Conservation (phyloP, 2,329 filamentous ascomycete genomes). For the Trichoderma sp. region DNA sequence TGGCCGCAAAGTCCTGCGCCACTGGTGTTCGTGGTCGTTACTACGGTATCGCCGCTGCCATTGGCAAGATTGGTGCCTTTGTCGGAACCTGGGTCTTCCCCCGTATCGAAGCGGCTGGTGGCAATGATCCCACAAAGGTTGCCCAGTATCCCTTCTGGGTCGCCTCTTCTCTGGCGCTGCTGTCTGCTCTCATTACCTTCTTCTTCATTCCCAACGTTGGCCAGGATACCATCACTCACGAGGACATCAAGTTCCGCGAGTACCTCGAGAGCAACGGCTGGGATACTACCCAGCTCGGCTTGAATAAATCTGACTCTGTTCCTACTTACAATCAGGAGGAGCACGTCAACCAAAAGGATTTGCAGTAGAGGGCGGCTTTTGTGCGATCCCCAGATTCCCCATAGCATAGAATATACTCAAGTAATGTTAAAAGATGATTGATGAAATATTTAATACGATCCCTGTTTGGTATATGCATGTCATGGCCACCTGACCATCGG, state of each 20-base stretch:
- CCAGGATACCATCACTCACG: constrained; percentile 81
- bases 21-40: constrained; percentile 81
- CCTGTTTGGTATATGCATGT: neutral
- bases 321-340: constrained; percentile 24
- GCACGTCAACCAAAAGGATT: constrained; percentile 18
- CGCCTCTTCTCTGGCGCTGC: constrained; percentile 74
- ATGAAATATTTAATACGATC: neutral
- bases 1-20: constrained; percentile 85
- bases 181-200: constrained; percentile 63
- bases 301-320: constrained; percentile 35
- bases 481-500: neutral
- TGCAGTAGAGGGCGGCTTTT: neutral
- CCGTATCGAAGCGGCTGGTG: constrained; percentile 67
- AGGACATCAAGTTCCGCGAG: constrained; percentile 75
- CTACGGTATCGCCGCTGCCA: constrained; percentile 71
- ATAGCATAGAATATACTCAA: neutral
- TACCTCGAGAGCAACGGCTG: constrained; percentile 77
- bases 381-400: neutral
- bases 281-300: constrained; percentile 64
- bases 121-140: constrained; percentile 54
- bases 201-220: constrained; percentile 76
- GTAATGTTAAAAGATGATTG: neutral
- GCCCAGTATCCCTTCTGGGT: constrained; percentile 92
- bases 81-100: constrained; percentile 84
- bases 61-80: constrained; percentile 81